A percentile compares a stretch with the other conserved stretches of the same genome.
Evolutionary conservation across 2,329 filamentous ascomycete genomes (phyloP).

Genomic region (Biscogniauxia mediterranea): DNA sequence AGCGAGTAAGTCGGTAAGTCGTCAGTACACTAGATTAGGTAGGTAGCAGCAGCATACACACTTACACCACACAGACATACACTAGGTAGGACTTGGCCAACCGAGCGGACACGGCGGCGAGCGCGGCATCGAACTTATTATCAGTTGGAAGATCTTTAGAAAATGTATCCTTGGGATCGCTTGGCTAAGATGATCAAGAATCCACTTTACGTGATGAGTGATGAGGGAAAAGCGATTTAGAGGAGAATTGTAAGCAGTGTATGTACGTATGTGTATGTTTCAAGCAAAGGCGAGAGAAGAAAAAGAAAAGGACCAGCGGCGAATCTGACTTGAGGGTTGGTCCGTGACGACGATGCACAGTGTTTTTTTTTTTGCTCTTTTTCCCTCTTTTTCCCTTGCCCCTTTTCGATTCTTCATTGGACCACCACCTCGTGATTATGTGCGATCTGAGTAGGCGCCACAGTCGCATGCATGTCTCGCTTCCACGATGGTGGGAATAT

Average conservation of each 20-base stretch:
- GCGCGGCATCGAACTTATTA: not conserved
- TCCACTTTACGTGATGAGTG: constrained; percentile 1
- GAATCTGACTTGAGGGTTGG: not conserved
- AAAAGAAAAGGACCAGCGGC: not conserved
- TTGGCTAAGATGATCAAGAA: not conserved
- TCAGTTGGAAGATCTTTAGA: not conserved
- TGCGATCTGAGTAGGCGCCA: not conserved
- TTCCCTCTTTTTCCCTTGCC: too few species aligned
- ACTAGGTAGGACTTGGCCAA: too few species aligned
- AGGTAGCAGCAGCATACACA: too few species aligned
- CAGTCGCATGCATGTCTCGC: not conserved
- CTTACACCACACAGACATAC: too few species aligned
- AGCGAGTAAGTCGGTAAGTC: too few species aligned
- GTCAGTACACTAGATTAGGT: too few species aligned
- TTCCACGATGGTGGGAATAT: not conserved
- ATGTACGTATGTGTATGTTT: not conserved
- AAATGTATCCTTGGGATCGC: not conserved
- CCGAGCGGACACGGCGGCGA: too few species aligned
- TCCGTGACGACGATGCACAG: not conserved
- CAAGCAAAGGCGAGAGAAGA: not conserved
- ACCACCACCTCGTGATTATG: not conserved
- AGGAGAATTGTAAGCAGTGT: not conserved
- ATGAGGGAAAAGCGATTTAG: not conserved
- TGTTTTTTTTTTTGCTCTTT: not conserved
- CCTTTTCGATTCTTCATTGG: not conserved